Conservation (phyloP, 1,284 basidiomycete species). For the Ceratobasidium papillatum region DNA sequence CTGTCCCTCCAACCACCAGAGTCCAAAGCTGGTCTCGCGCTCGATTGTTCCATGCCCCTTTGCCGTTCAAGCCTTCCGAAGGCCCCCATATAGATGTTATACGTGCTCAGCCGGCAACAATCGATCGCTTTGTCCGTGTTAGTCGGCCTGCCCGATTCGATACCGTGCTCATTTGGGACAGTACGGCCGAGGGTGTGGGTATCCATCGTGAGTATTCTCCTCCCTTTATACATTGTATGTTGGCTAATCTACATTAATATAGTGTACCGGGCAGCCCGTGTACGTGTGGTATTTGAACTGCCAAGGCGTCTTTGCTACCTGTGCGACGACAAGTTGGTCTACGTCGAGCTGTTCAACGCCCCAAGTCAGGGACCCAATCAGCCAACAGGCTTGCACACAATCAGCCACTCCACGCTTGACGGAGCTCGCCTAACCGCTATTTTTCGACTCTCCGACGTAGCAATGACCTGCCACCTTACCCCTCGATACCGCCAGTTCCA, state of each 20-base stretch:
- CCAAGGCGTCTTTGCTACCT: neutral
- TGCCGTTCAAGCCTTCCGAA: slow-evolving; percentile 6
- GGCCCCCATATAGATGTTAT: neutral
- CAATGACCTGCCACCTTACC: neutral
- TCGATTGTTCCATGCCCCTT: neutral
- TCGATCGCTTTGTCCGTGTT: neutral
- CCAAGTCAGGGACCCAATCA: neutral
- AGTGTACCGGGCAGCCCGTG: neutral
- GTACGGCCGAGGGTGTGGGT: neutral
- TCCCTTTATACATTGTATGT: neutral
- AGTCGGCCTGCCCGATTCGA: neutral
- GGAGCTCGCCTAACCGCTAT: neutral
- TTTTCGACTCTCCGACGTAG: neutral
- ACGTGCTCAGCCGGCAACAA: neutral
- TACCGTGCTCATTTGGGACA: neutral
- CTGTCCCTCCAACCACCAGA: too few relatives aligned
- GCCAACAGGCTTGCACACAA: neutral
- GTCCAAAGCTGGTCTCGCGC: neutral
- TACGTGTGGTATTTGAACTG: neutral
- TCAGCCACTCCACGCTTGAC: neutral
- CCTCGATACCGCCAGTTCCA: neutral
- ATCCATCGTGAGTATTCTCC: neutral
- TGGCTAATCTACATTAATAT: neutral
- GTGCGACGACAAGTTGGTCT: neutral
- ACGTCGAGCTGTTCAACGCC: neutral